Conservation (phyloP, 768 basidiomycete species). For the Brasilioporus rufonigricans region DNA sequence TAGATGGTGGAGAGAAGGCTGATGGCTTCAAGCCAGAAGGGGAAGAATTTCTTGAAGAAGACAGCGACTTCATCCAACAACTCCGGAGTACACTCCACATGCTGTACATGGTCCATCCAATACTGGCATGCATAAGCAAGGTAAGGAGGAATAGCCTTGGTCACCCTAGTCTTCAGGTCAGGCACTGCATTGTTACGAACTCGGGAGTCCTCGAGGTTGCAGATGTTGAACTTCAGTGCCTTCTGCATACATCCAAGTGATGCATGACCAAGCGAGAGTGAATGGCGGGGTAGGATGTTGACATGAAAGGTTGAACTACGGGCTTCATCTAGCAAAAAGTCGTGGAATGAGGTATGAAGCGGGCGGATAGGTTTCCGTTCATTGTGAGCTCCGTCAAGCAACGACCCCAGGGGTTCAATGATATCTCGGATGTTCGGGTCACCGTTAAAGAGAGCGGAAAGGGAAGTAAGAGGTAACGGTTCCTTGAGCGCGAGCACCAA, state of each 20-base stretch:
- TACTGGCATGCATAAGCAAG: constrained; percentile 37
- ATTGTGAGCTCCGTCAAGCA: constrained; percentile 20
- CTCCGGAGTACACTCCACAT: constrained; percentile 7
- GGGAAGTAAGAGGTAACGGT: constrained; percentile 15
- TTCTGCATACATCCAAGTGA: constrained; percentile 32
- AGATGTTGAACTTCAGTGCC: constrained; percentile 40
- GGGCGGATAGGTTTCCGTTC: constrained; percentile 23
- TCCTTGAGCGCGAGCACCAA: constrained; percentile 18
- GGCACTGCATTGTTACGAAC: constrained; percentile 27
- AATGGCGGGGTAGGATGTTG: constrained; percentile 10
- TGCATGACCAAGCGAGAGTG: constrained; percentile 22
- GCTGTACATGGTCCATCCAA: constrained; percentile 34
- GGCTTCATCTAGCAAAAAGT: constrained; percentile 28
- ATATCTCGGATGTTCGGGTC: constrained; percentile 11
- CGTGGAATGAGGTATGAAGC: constrained; percentile 36
- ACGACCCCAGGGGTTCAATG: constrained; percentile 19
- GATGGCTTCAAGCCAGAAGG: constrained; percentile 42
- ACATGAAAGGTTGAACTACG: constrained; percentile 25
- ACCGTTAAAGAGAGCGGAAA: constrained; percentile 12
- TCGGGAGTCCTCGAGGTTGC: constrained; percentile 35
- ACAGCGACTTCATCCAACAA: constrained; percentile 14
- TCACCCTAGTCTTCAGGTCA: constrained; percentile 15
- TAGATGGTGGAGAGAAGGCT: constrained; percentile 13
- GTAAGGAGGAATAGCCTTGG: constrained; percentile 25
- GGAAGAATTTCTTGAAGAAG: constrained; percentile 25